Conservation (phyloP, 1,139 yeast species). For the Candida pseudoviswanathii region DNA sequence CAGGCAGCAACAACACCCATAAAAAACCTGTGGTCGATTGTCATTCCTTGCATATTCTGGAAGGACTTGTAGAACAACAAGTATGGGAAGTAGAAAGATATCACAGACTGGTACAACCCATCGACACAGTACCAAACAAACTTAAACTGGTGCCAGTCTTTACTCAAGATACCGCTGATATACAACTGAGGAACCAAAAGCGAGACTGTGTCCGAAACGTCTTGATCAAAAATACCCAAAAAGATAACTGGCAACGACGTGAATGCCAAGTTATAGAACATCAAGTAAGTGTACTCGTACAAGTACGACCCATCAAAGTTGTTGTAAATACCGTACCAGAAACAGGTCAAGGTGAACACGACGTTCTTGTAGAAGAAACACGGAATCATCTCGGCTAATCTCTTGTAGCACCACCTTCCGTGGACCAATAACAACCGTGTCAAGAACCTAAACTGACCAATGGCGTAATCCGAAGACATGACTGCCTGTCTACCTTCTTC, state of each 20-base stretch:
- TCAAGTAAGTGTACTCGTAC: conserved; percentile 62
- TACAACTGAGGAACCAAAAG: conserved; percentile 61
- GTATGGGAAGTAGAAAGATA: conserved; percentile 59
- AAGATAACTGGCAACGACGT: conserved; percentile 65
- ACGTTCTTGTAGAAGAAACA: conserved; percentile 66
- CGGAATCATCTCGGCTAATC: conserved; percentile 66
- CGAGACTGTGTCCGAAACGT: conserved; percentile 59
- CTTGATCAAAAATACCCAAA: conserved; percentile 62
- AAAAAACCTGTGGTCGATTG: conserved; percentile 61
- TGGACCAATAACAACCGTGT: conserved; percentile 58
- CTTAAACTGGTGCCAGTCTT: conserved; percentile 55
- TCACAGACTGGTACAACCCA: conserved; percentile 59
- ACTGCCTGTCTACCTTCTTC: conserved; percentile 72
- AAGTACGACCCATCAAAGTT: conserved; percentile 64
- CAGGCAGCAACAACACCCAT: conserved; percentile 53
- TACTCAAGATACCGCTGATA: conserved; percentile 53
- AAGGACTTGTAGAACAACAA: conserved; percentile 47
- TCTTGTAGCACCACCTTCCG: conserved; percentile 66
- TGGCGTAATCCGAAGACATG: conserved; percentile 68
- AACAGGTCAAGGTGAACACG: conserved; percentile 59
- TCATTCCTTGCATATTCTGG: conserved; percentile 51
- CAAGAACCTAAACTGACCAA: conserved; percentile 62
- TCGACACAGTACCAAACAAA: conserved; percentile 60
- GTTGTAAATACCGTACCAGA: conserved; percentile 62
- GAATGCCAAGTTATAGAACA: conserved; percentile 67